Base-by-base conservation (phyloP, 306 rosid species). In the Alnus glutinosa region DNA sequence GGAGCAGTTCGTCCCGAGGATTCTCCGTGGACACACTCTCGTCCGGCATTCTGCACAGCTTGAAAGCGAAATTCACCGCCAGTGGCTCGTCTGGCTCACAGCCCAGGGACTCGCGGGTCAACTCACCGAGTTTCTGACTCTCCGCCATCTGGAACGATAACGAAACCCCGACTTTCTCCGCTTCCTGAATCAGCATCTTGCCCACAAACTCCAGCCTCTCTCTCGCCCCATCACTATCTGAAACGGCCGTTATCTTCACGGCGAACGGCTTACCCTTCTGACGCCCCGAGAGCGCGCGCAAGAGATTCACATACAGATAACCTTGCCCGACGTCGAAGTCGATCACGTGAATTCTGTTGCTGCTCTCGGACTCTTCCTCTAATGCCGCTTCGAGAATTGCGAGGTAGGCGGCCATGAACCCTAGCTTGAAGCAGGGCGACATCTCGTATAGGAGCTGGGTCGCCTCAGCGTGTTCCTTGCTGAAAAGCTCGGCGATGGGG, bases 21-120 rank as follows among this genome's bases (percentile, higher is more conserved):
- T 95, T 95, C n/a, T 95, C 98, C 7, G 89, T 89, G 0, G 96
- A 90, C 7, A 95, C 98, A 88, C 98, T 95, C 85, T 95, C 98
- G 75, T 95, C 98, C 0, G 98, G 87, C 84, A 89, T 89, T 62
- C 88, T 84, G 66, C 70, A 86, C 79, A 95, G 7, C 71, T 83
- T 91, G 88, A 90, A 95, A 4, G 98, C 96, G 63, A 95, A 88
- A 51, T 95, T 95, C 79, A 92, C 97, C 0, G 84, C 87, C 1
- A 95, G 73, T 3, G 84, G 32, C 30, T 92, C 98, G 9, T 88
- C 93, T 10, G 89, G 18, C 5, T 81, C 89, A 61, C 89, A 89
- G 0, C 92, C 92, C 5, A 95, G 72, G 0, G 97, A 82, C n/a
- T 88, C 97, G 5, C 97, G 98, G 52, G 84, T 95, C 78, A 95